Base-by-base conservation (phyloP, 1,284 basidiomycete genomes). In the Phellinidium pouzarii region DNA sequence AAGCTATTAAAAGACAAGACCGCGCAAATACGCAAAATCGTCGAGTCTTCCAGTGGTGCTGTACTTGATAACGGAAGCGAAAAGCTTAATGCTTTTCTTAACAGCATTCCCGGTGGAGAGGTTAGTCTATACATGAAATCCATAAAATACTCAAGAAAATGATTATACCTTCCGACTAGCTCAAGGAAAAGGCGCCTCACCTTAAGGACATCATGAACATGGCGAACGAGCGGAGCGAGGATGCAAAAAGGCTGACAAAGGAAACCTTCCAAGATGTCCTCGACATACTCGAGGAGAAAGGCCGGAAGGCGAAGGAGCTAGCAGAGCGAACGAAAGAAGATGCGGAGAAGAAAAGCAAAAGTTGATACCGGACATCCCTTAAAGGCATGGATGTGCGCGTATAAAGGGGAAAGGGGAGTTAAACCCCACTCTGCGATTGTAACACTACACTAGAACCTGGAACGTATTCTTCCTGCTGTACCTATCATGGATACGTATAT, bases 191-290 rank as follows among this genome's bases (percentile, higher is more conserved):
- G 37, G 52, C 64, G 25, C 65, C 68, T 14, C 62, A 68, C 50
- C 52, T 67, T 36, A 52, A 65, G 45, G 62, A 62, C n/a, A 59
- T 69, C 11, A 53, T 64, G 23, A 53, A 65, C 50, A 36, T 70
- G 6, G 60, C 66, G 37, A 56, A 62, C 54, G 59, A 64, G 9
- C 58, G 58, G 22, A 53, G 64, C n/a, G 65, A 66, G 22, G 66
- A 71, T 6, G 68, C 69, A 29, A 62, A 65, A 58, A 61, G 65
- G 34, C 58, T 71, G 11, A 62, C 64, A 19, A 59, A 65, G 53
- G 68, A 71, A 60, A 69, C 69, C n/a, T 69, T 66, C 48, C 62
- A 64, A 8, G 68, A 66, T 14, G 57, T 70, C 7, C 43, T 66
- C 51, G 55, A 64, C 52, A 65, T 71, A n/a, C 54, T 70, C 25